phyloP scores from a whole-genome alignment of 2,329 filamentous ascomycete species.

The Colletotrichum cuscutae region DNA sequence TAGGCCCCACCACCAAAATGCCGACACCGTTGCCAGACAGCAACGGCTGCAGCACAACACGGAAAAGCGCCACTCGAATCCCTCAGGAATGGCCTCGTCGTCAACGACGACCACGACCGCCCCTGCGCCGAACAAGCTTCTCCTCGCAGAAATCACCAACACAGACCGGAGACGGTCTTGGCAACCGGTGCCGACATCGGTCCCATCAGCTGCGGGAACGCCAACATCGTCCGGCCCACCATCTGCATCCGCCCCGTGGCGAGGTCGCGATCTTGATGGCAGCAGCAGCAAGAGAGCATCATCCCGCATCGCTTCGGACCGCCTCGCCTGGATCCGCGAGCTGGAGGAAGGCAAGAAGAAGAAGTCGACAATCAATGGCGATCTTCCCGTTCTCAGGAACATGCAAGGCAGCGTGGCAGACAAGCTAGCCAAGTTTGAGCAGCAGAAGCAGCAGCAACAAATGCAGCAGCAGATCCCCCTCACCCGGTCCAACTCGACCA shows the following conservation, averaged over 20 bases:
- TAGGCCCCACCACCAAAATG: not conserved
- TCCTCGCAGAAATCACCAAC: not conserved
- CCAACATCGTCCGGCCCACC: constrained; percentile 12
- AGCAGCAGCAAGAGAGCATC: not conserved
- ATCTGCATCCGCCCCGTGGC: constrained; percentile 22
- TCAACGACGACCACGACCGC: not conserved
- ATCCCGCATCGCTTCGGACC: constrained; percentile 14
- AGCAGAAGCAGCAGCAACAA: constrained; percentile 8
- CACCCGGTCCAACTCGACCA: constrained; percentile 23
- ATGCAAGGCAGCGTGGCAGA: constrained; percentile 28
- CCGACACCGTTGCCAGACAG: not conserved
- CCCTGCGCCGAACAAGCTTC: not conserved
- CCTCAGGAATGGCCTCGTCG: not conserved
- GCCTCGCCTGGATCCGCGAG: constrained; percentile 29
- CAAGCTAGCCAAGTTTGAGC: constrained; percentile 27
- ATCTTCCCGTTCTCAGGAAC: constrained; percentile 23
- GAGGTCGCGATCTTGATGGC: not conserved
- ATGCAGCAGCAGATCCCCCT: not conserved
- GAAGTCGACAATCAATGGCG: constrained; percentile 2
- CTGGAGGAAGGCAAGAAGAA: constrained; percentile 23
- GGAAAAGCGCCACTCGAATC: constrained; percentile 23
- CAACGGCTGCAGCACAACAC: not conserved
- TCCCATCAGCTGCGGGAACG: not conserved
- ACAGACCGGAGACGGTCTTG: constrained; percentile 22
- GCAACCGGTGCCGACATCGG: constrained; percentile 17